Conservation (phyloP, 164 flowering plant genomes). For the Magnolia officinalis region DNA sequence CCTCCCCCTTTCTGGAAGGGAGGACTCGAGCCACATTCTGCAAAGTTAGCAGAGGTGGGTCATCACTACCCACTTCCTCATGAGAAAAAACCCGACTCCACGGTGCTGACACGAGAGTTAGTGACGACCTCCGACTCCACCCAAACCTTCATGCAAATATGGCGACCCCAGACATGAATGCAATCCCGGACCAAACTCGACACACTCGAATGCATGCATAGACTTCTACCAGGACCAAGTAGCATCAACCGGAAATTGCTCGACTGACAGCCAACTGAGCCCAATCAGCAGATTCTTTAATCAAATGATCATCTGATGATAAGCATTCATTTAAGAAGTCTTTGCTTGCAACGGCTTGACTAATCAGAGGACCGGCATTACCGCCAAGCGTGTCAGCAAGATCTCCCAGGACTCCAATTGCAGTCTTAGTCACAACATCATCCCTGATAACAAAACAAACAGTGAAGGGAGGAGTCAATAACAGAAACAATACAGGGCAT, state of each 20-base stretch:
- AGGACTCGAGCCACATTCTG: slow-evolving; percentile 14
- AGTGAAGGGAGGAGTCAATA: background rate
- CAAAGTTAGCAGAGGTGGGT: slow-evolving; percentile 22
- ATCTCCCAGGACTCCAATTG: slow-evolving; percentile 84
- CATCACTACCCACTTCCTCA: slow-evolving; percentile 29
- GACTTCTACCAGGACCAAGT: slow-evolving; percentile 40
- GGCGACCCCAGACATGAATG: slow-evolving; percentile 53
- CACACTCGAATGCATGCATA: slow-evolving; percentile 72
- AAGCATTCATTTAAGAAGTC: slow-evolving; percentile 78
- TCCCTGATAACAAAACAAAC: slow-evolving; percentile 44
- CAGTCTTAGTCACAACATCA: slow-evolving; percentile 80
- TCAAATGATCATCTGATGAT: slow-evolving; percentile 72
- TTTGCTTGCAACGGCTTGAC: slow-evolving; percentile 67
- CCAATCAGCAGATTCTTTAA: slow-evolving; percentile 93
- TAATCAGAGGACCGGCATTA: slow-evolving; percentile 71
- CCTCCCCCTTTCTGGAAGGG: slow-evolving; percentile 1
- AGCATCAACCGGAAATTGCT: slow-evolving; percentile 65
- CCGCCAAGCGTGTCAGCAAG: slow-evolving; percentile 82
- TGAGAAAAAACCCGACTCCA: slow-evolving; percentile 25
- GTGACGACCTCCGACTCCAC: slow-evolving; percentile 31
- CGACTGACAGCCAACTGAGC: slow-evolving; percentile 67
- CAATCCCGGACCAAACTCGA: slow-evolving; percentile 49
- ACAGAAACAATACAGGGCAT: background rate
- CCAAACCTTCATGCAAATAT: slow-evolving; percentile 33
- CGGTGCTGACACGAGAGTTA: slow-evolving; percentile 45